These are phyloP conservation scores for Mycena polygramma DNA, from an alignment of 768 basidiomycete species.

Conservation along the genomic window DNA sequence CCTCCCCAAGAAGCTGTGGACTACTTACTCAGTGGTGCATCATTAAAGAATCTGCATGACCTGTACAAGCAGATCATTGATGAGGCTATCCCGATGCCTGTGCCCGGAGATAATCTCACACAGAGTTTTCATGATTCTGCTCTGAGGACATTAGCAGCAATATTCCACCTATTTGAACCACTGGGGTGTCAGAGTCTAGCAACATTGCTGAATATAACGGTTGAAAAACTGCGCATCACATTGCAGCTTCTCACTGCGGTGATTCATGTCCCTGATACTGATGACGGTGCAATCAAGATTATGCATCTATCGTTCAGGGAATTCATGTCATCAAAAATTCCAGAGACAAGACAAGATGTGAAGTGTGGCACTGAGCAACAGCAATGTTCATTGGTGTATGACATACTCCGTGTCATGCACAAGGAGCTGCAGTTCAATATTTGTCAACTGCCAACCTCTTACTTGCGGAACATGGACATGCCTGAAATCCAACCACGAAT, in stretches of 20 bases:
- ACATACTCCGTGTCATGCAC: neutral
- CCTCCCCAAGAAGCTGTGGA: conserved; percentile 2
- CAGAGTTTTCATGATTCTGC: neutral
- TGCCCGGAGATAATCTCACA: neutral
- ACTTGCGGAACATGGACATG: neutral
- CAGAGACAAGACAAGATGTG: neutral
- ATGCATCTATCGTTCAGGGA: conserved; percentile 13
- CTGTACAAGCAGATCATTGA: conserved; percentile 4
- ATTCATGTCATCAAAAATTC: conserved; percentile 7
- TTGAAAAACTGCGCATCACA: no score
- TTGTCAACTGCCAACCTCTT: neutral
- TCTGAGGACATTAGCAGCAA: no score
- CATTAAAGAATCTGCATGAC: neutral
- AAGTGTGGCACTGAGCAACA: neutral
- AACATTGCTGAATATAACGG: no score
- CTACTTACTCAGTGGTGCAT: neutral
- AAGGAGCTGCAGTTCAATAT: neutral
- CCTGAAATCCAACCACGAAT: neutral
- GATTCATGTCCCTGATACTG: no score
- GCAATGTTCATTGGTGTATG: neutral
- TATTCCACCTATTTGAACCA: no score
- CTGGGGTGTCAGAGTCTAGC: no score
- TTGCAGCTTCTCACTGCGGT: no score
- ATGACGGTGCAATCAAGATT: no score
- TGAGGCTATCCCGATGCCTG: conserved; percentile 6